Evolutionary conservation across 371 early-diverging fungal genomes (phyloP).

Genomic region (Circinella minor): DNA sequence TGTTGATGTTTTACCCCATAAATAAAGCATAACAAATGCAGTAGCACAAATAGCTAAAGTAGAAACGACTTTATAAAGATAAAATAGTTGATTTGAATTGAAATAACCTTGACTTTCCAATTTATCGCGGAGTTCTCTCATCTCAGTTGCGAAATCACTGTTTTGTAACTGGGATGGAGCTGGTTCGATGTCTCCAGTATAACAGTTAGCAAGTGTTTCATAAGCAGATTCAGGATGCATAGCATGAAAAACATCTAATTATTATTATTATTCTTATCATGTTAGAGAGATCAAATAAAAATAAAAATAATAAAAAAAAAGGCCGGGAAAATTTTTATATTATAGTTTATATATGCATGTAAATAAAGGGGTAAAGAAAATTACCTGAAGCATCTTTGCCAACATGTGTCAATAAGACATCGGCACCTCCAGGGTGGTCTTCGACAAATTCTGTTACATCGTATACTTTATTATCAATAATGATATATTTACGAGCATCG

Average conservation of each 20-base stretch:
- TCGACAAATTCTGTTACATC: conserved; percentile 83
- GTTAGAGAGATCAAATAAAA: background rate
- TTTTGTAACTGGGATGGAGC: conserved; percentile 18
- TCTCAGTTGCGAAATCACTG: conserved; percentile 58
- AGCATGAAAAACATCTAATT: conserved; percentile 81
- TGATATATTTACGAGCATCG: conserved; percentile 63
- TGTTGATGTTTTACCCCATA: conserved; percentile 58
- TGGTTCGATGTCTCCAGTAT: conserved; percentile 75
- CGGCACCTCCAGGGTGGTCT: conserved; percentile 87
- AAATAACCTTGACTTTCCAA: conserved; percentile 69
- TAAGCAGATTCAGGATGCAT: conserved; percentile 80
- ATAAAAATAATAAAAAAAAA: too few relatives aligned
- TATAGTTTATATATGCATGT: too few relatives aligned
- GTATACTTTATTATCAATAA: conserved; percentile 86
- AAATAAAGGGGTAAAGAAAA: background rate
- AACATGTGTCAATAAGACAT: conserved; percentile 72
- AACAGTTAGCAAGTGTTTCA: conserved; percentile 77
- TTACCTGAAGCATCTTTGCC: conserved; percentile 86
- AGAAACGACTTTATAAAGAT: conserved; percentile 64
- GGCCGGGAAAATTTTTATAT: too few relatives aligned
- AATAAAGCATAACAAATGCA: conserved; percentile 58
- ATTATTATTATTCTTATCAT: background rate
- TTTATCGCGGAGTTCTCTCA: conserved; percentile 67
- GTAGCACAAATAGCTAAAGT: conserved; percentile 59
- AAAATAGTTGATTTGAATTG: conserved; percentile 72